phyloP scores from a whole-genome alignment of 129 eudicot genomes.

The Centrapalus pauciflorus region DNA sequence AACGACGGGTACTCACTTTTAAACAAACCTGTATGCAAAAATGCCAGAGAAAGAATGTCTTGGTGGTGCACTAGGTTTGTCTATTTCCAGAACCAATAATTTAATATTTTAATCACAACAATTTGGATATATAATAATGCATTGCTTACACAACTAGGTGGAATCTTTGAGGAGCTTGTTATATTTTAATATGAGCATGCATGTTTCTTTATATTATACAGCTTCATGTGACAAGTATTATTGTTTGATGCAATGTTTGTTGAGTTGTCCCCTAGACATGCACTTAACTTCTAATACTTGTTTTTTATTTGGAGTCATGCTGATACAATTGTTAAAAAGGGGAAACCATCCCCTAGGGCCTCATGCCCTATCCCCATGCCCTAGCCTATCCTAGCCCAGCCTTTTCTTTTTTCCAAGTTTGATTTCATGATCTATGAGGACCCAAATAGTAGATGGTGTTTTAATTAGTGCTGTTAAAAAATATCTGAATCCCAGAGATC shows the following conservation, averaged over 20 bases:
- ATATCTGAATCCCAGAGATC: no score
- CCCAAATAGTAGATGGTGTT: no score
- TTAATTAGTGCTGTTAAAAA: no score
- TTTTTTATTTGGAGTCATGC: slow-evolving; percentile 11
- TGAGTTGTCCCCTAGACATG: slow-evolving; percentile 29
- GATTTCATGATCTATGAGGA: no score
- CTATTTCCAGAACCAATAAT: slow-evolving; percentile 7
- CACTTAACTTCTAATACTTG: neutral
- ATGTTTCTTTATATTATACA: slow-evolving; percentile 19
- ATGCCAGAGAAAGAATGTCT: no score
- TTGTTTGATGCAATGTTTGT: slow-evolving; percentile 28
- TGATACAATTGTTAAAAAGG: slow-evolving; percentile 16
- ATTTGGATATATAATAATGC: slow-evolving; percentile 1
- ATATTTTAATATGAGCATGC: slow-evolving; percentile 32
- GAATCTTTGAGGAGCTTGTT: neutral
- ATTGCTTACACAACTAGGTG: neutral
- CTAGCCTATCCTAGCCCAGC: no score
- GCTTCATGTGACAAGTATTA: slow-evolving; percentile 28
- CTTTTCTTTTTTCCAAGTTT: no score
- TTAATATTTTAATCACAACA: slow-evolving; percentile 10
- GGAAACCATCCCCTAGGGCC: slow-evolving; percentile 23
- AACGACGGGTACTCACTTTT: no score
- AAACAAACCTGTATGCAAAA: no score
- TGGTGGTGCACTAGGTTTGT: neutral
- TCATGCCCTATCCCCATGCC: no score